Percentiles rank a stretch among this genome's conserved stretches.
These are phyloP conservation scores for Candida ficus DNA, from an alignment of 805 yeast species.

Conservation along the genomic window DNA sequence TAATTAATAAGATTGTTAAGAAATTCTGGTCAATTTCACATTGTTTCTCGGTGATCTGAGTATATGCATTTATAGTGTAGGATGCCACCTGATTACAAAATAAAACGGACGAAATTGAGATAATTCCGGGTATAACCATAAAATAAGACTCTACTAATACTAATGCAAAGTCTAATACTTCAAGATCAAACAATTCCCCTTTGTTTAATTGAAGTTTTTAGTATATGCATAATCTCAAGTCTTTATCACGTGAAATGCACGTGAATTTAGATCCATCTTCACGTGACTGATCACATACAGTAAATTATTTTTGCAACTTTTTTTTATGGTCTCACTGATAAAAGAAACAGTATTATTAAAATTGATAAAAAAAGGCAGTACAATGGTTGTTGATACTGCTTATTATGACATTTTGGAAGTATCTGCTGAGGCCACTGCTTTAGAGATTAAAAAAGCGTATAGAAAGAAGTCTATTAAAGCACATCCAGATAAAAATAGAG, in stretches of 20 bases:
- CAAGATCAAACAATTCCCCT: no score
- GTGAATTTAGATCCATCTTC: neutral
- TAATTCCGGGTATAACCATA: no score
- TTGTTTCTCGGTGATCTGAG: neutral
- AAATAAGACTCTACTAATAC: no score
- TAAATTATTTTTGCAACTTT: neutral
- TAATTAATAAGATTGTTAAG: neutral
- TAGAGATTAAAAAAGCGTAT: slow-evolving; percentile 74
- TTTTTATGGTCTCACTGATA: neutral
- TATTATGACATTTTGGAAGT: slow-evolving; percentile 69
- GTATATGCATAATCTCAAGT: no score
- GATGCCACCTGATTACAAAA: no score
- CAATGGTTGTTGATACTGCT: slow-evolving; percentile 66
- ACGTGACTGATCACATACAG: neutral
- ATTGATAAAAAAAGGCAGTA: neutral
- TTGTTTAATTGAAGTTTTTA: no score
- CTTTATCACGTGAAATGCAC: neutral
- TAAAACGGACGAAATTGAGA: no score
- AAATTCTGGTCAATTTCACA: neutral
- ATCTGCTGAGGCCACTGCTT: slow-evolving; percentile 49
- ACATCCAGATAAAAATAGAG: slow-evolving; percentile 80
- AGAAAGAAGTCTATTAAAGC: slow-evolving; percentile 68
- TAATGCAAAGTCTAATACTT: no score
- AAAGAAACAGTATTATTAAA: neutral
- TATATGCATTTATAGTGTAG: no score